Evolutionary conservation across 805 yeast species (phyloP).

Genomic region (Saccharomycopsis selenospora): DNA sequence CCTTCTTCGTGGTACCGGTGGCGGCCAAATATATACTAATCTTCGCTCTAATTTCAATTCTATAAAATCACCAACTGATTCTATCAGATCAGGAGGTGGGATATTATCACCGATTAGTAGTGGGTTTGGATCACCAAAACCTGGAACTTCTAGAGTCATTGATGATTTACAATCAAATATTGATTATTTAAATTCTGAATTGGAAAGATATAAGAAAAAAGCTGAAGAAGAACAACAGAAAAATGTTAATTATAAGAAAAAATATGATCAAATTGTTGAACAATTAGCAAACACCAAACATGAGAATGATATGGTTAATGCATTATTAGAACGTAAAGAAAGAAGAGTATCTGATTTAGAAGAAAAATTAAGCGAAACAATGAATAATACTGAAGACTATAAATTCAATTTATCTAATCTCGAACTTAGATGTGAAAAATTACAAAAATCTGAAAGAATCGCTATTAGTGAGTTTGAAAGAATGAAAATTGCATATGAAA

Average conservation of each 20-base stretch:
- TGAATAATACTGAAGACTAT: conserved; percentile 40
- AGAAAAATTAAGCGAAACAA: conserved; percentile 42
- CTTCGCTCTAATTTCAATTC: not conserved
- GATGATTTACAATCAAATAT: conserved; percentile 36
- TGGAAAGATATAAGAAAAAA: conserved; percentile 33
- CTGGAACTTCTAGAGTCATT: conserved; percentile 21
- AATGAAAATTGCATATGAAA: conserved; percentile 52
- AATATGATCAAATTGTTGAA: conserved; percentile 50
- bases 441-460: conserved; percentile 39
- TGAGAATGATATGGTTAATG: conserved; percentile 67
- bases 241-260: conserved; percentile 37
- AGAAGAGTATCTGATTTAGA: conserved; percentile 64
- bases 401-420: conserved; percentile 43
- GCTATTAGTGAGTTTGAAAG: conserved; percentile 48
- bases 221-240: conserved; percentile 47
- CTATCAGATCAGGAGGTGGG: not conserved
- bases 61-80: not conserved
- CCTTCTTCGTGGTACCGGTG: too few species aligned
- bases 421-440: conserved; percentile 40
- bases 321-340: conserved; percentile 63
- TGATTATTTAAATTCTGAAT: conserved; percentile 45
- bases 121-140: conserved; percentile 17
- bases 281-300: conserved; percentile 66
- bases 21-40: not conserved
- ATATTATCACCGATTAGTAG: not conserved